Evolutionary conservation across 352 stramenopile species (phyloP).

Genomic region (Peronosclerospora sorghi): DNA sequence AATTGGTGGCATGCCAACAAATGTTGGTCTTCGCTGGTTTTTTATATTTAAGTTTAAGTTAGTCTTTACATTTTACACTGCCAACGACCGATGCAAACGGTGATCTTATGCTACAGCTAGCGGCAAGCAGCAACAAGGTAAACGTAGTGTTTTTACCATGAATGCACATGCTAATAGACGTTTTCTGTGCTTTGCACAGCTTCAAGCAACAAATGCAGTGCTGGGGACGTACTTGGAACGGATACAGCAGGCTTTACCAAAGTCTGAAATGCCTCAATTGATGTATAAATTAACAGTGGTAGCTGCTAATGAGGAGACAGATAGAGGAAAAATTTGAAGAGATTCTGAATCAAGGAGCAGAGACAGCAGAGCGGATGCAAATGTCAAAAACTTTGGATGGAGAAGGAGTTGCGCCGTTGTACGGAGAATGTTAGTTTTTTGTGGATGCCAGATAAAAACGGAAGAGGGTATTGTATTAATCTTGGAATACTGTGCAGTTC

Average conservation of each 20-base stretch:
- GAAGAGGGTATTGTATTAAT: neutral
- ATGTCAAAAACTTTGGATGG: slow-evolving; percentile 45
- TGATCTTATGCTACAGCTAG: slow-evolving; percentile 57
- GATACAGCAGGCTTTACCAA: slow-evolving; percentile 31
- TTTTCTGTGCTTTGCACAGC: slow-evolving; percentile 13
- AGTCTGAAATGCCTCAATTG: slow-evolving; percentile 36
- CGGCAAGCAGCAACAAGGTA: slow-evolving; percentile 66
- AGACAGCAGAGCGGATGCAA: slow-evolving; percentile 54
- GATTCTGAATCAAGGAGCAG: slow-evolving; percentile 36
- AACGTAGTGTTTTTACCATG: neutral
- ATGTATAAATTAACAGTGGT: slow-evolving; percentile 55
- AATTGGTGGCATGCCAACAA: too few species aligned
- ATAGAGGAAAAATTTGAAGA: slow-evolving; percentile 50
- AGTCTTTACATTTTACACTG: too few species aligned
- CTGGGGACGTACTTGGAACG: slow-evolving; percentile 27
- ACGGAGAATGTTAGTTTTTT: slow-evolving; percentile 23
- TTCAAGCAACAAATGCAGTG: slow-evolving; percentile 43
- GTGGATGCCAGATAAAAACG: neutral
- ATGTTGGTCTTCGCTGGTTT: too few species aligned
- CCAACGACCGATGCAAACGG: slow-evolving; percentile 32
- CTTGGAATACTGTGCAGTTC: slow-evolving; percentile 24
- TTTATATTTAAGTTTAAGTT: too few species aligned
- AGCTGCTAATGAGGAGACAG: slow-evolving; percentile 20
- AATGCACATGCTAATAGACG: neutral
- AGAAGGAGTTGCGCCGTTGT: slow-evolving; percentile 51